Conservation (phyloP, 2,329 filamentous ascomycete species). For the Cytospora piceae region DNA sequence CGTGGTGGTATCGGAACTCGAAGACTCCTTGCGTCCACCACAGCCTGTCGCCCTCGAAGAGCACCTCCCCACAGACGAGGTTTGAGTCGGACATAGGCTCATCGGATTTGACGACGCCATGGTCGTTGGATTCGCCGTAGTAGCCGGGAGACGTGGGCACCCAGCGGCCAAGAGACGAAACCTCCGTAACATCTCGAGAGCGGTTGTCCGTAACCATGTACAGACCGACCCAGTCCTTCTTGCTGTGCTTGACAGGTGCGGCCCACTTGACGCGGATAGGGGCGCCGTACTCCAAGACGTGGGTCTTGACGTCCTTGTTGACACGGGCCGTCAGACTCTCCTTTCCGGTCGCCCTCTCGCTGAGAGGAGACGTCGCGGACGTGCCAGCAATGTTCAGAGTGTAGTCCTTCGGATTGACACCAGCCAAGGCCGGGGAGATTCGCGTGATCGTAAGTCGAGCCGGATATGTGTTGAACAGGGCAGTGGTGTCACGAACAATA, state of each 20-base stretch:
- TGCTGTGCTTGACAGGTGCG: constrained; percentile 83
- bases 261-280: constrained; percentile 91
- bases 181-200: constrained; percentile 79
- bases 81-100: constrained; percentile 58
- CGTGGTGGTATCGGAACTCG: constrained; percentile 96
- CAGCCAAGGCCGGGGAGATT: constrained; percentile 77
- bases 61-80: constrained; percentile 76
- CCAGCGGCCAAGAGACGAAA: constrained; percentile 89
- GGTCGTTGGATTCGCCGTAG: constrained; percentile 77
- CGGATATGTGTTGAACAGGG: constrained; percentile 87
- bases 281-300: constrained; percentile 85
- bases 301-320: constrained; percentile 71
- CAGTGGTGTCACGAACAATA: constrained; percentile 84
- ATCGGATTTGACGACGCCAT: constrained; percentile 75
- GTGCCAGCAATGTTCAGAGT: constrained; percentile 74
- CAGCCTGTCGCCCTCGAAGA: constrained; percentile 89
- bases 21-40: constrained; percentile 98
- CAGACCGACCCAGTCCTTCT: constrained; percentile 92
- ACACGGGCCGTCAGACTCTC: constrained; percentile 73
- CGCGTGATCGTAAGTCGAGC: constrained; percentile 82
- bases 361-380: constrained; percentile 51
- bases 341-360: constrained; percentile 69
- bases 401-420: constrained; percentile 80
- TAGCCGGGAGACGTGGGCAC: constrained; percentile 75
- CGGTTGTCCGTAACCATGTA: constrained; percentile 96